Percentiles rank a stretch among this genome's conserved stretches.
Evolutionary conservation across 2,329 filamentous ascomycete genomes (phyloP).

Genomic region (Aspergillus luchuensis): DNA sequence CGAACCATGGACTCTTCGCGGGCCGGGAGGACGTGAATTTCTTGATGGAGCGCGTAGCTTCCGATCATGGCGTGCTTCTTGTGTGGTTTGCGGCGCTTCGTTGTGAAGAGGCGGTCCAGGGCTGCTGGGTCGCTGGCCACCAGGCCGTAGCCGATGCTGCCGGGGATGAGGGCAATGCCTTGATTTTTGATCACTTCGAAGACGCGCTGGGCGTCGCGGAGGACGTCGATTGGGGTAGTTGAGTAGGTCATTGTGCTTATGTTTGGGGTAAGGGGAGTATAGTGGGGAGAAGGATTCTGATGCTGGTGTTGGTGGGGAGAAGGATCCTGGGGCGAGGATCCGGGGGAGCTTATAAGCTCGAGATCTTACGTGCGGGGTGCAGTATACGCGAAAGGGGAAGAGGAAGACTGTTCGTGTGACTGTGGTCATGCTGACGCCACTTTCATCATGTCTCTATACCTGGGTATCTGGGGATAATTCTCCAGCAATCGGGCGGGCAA

Average conservation of each 20-base stretch:
- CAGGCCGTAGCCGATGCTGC: conserved; percentile 31
- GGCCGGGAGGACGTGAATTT: conserved; percentile 24
- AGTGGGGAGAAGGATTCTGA: not conserved
- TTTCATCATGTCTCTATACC: not conserved
- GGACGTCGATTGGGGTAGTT: conserved; percentile 20
- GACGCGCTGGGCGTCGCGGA: conserved; percentile 22
- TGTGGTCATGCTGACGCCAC: not conserved
- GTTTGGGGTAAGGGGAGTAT: not conserved
- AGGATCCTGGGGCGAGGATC: not conserved
- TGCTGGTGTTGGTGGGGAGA: not conserved
- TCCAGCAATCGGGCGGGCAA: not conserved
- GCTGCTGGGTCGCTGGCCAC: conserved; percentile 23
- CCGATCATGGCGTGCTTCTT: conserved; percentile 34
- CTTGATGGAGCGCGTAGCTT: conserved; percentile 27
- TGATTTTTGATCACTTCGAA: conserved; percentile 25
- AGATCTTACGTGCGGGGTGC: not conserved
- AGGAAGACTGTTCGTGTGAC: not conserved
- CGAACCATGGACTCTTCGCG: conserved; percentile 21
- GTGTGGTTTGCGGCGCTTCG: conserved; percentile 24
- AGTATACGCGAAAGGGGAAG: not conserved
- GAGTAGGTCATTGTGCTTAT: not conserved
- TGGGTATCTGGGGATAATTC: not conserved
- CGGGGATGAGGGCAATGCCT: conserved; percentile 32
- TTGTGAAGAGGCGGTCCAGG: conserved; percentile 17
- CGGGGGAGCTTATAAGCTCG: not conserved